These are phyloP conservation scores for Gypsophila paniculata DNA, from an alignment of 179 eudicot genomes.

Conservation along the genomic window DNA sequence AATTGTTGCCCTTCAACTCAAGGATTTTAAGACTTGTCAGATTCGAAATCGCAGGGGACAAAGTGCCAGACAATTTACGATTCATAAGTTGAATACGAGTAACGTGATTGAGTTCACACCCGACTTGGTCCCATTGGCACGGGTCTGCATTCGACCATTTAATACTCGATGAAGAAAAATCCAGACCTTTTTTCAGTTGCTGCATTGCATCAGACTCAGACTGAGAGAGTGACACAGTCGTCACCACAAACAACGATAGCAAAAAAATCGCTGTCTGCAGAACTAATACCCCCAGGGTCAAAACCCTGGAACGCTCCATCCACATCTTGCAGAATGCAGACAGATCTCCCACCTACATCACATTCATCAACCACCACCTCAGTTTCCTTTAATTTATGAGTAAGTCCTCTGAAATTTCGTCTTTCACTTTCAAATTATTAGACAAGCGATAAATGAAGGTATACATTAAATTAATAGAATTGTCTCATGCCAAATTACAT, in stretches of 20 bases:
- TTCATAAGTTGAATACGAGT: constrained; percentile 39
- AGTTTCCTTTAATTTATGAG: too few relatives aligned
- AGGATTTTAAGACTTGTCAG: constrained; percentile 48
- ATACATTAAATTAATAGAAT: too few relatives aligned
- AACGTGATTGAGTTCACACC: constrained; percentile 39
- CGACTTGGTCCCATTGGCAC: constrained; percentile 43
- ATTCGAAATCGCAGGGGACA: constrained; percentile 40
- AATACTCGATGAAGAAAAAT: constrained; percentile 36
- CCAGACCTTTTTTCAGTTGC: constrained; percentile 27
- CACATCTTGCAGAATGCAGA: constrained; percentile 24
- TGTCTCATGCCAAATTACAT: too few relatives aligned
- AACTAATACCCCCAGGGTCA: constrained; percentile 14
- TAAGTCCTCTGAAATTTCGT: too few relatives aligned
- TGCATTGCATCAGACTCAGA: constrained; percentile 35
- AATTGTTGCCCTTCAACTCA: constrained; percentile 36
- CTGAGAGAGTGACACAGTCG: constrained; percentile 19
- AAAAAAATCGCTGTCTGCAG: constrained; percentile 16
- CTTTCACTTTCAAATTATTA: too few relatives aligned
- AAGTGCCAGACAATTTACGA: constrained; percentile 40
- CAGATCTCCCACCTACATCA: constrained; percentile 20
- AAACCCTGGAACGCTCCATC: constrained; percentile 18
- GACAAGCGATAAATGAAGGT: too few relatives aligned
- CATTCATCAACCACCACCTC: neutral
- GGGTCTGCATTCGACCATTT: constrained; percentile 39
- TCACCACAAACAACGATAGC: constrained; percentile 21